These are phyloP conservation scores for Citrullus mucosospermus DNA, from an alignment of 306 rosid species.

Conservation along the genomic window DNA sequence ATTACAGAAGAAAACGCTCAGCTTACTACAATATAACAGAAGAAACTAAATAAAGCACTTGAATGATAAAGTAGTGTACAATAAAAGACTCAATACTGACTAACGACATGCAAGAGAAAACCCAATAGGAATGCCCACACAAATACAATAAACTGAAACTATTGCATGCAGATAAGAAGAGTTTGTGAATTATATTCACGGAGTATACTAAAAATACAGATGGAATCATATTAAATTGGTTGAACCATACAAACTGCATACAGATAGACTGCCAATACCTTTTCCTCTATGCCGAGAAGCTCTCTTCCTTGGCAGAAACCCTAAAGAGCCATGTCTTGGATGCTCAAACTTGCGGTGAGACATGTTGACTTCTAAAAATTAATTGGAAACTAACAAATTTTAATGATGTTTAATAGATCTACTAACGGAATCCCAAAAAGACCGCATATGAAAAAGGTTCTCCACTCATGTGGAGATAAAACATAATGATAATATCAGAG, in stretches of 20 bases:
- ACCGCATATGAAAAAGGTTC: background rate
- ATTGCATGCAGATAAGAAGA: background rate
- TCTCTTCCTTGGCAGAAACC: constrained; percentile 43
- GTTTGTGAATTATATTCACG: background rate
- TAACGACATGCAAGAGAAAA: background rate
- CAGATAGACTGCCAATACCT: constrained; percentile 7
- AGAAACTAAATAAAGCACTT: background rate
- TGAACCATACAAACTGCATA: too few relatives aligned
- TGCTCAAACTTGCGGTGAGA: constrained; percentile 49
- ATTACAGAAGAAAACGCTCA: background rate
- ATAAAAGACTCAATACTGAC: background rate
- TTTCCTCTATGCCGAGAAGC: constrained; percentile 47
- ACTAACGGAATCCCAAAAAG: background rate
- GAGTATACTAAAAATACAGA: background rate
- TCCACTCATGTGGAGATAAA: too few relatives aligned
- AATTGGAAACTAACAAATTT: constrained; percentile 7
- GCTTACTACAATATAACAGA: background rate
- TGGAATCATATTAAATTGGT: too few relatives aligned
- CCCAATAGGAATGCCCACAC: too few relatives aligned
- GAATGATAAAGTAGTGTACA: background rate
- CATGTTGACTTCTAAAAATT: constrained; percentile 11
- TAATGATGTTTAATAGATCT: background rate
- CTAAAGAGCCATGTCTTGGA: constrained; percentile 46
- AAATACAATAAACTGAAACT: background rate
- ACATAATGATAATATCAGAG: too few relatives aligned